phyloP scores from a whole-genome alignment of 1,139 yeast species.

The Hyphopichia fennica region DNA sequence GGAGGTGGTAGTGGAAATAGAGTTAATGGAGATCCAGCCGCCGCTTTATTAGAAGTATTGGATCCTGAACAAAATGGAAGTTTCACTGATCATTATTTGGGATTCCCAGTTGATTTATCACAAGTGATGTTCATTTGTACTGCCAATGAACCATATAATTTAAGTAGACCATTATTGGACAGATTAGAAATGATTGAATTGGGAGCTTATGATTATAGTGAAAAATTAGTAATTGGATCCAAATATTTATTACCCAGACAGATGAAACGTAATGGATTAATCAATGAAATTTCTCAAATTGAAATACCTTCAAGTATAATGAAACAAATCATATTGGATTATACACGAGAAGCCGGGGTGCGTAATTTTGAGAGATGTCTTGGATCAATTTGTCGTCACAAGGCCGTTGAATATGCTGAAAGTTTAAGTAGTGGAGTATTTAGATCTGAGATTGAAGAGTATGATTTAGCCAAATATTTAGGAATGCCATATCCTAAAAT shows the following conservation, averaged over 20 bases:
- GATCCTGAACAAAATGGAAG: slow-evolving; percentile 87
- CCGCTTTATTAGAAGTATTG: slow-evolving; percentile 83
- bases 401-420: slow-evolving; percentile 75
- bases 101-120: slow-evolving; percentile 84
- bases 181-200: slow-evolving; percentile 83
- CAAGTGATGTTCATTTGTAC: slow-evolving; percentile 86
- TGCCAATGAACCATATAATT: slow-evolving; percentile 76
- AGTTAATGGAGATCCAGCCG: slow-evolving; percentile 85
- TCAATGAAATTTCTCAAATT: slow-evolving; percentile 20
- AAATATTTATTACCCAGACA: slow-evolving; percentile 81
- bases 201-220: slow-evolving; percentile 79
- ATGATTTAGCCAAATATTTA: slow-evolving; percentile 49
- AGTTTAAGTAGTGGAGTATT: slow-evolving; percentile 17
- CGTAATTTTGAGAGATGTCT: slow-evolving; percentile 72
- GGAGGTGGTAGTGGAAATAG: slow-evolving; percentile 47
- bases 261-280: slow-evolving; percentile 65
- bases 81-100: slow-evolving; percentile 83
- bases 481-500: slow-evolving; percentile 49
- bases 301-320: slow-evolving; percentile 50
- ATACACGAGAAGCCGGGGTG: slow-evolving; percentile 88
- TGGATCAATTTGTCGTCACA: slow-evolving; percentile 74
- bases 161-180: slow-evolving; percentile 80
- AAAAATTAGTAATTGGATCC: slow-evolving; percentile 73
- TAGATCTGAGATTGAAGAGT: slow-evolving; percentile 37
- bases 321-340: slow-evolving; percentile 62